Percentiles rank a stretch among this genome's conserved stretches.
These are phyloP conservation scores for Avena eriantha DNA, from an alignment of 176 grass and related monocot species.

Conservation along the genomic window DNA sequence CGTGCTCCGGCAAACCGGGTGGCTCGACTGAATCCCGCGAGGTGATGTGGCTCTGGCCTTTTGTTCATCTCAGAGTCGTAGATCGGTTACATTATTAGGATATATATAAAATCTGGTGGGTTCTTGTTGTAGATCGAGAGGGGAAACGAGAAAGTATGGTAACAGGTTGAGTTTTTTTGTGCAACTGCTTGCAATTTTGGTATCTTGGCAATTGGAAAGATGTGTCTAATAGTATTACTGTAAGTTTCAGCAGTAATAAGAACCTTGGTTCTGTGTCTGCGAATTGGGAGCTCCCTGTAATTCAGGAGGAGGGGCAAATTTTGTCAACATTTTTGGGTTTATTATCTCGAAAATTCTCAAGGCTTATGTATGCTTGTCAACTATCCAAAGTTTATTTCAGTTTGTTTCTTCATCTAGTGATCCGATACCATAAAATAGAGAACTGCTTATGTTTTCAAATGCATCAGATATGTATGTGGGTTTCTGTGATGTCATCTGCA, in stretches of 20 bases:
- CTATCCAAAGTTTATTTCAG: background rate
- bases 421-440: background rate
- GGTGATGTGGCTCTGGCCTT: constrained; percentile 50
- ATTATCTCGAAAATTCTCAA: constrained; percentile 34
- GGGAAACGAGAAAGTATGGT: constrained; percentile 28
- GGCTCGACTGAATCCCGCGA: constrained; percentile 55
- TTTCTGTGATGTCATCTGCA: constrained; percentile 42
- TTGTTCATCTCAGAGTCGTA: constrained; percentile 44
- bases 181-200: constrained; percentile 60
- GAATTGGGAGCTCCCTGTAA: constrained; percentile 42
- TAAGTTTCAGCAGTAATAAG: constrained; percentile 42
- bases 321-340: constrained; percentile 18
- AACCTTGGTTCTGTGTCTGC: constrained; percentile 34
- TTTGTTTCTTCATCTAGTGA: constrained; percentile 4
- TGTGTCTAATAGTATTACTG: constrained; percentile 33
- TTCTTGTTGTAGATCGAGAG: constrained; percentile 40
- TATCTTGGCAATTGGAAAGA: constrained; percentile 32
- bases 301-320: constrained; percentile 32
- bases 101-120: constrained; percentile 48
- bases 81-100: constrained; percentile 39
- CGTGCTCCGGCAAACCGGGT: constrained; percentile 62
- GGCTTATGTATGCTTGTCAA: background rate
- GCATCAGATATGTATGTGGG: background rate
- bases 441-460: constrained; percentile 28
- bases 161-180: constrained; percentile 35